phyloP scores from a whole-genome alignment of 345 rosid species.

The Fremontodendron californicum region DNA sequence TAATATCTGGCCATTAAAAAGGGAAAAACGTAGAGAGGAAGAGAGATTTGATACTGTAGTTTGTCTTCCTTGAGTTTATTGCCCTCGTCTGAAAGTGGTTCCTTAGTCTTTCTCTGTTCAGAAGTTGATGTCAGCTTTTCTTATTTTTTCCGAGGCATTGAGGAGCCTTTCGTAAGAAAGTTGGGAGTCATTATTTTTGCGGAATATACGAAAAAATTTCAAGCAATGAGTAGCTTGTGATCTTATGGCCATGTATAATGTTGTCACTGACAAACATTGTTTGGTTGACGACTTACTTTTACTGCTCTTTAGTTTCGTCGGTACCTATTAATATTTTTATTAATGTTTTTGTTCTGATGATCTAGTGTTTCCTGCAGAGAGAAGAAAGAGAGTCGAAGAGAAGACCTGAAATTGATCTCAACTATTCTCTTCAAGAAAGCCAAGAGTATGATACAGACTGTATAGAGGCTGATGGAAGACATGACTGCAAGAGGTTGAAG shows the following conservation, averaged over 20 bases:
- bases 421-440: constrained; percentile 1
- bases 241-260: neutral
- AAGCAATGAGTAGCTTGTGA: neutral
- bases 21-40: neutral
- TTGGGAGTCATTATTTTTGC: neutral
- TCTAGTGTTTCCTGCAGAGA: constrained; percentile 14
- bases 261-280: neutral
- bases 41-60: neutral
- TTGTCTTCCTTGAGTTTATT: neutral
- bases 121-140: neutral
- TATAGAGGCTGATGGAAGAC: constrained; percentile 8
- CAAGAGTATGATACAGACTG: neutral
- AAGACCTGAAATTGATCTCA: constrained; percentile 12
- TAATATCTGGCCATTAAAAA: neutral
- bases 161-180: neutral
- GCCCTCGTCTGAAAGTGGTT: neutral
- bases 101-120: neutral
- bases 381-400: constrained; percentile 5
- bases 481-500: constrained; percentile 1
- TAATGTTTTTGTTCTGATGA: neutral
- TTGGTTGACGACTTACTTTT: neutral
- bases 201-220: neutral
- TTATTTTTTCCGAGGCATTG: neutral
- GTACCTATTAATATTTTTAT: neutral
- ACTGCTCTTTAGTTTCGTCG: neutral